phyloP scores from a whole-genome alignment of 768 basidiomycete species.

The Pholiota molesta region DNA sequence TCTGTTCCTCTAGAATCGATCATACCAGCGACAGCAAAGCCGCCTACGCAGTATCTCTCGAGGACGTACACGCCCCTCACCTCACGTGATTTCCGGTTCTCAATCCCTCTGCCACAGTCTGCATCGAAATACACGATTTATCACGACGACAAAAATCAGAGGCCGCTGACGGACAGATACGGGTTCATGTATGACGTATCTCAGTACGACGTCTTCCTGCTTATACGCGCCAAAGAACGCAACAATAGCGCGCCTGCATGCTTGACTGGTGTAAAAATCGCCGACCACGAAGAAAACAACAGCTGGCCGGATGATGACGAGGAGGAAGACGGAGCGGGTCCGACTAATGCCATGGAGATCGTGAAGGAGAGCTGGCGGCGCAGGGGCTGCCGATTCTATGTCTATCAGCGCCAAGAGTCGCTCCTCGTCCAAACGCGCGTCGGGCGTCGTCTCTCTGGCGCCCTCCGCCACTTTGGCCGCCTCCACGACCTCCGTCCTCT shows the following conservation, averaged over 20 bases:
- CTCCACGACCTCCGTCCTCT: slow-evolving; percentile 56
- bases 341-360: slow-evolving; percentile 42
- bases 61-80: slow-evolving; percentile 75
- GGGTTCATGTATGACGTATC: slow-evolving; percentile 91
- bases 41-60: slow-evolving; percentile 83
- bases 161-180: slow-evolving; percentile 80
- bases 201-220: slow-evolving; percentile 77
- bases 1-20: slow-evolving; percentile 82
- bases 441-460: slow-evolving; percentile 27
- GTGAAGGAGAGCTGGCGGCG: slow-evolving; percentile 40
- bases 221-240: slow-evolving; percentile 73
- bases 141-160: slow-evolving; percentile 52
- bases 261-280: slow-evolving; percentile 85
- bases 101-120: slow-evolving; percentile 59
- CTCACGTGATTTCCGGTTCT: slow-evolving; percentile 73
- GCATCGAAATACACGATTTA: slow-evolving; percentile 52
- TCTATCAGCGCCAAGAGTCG: slow-evolving; percentile 46
- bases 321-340: slow-evolving; percentile 27
- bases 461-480: slow-evolving; percentile 19
- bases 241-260: slow-evolving; percentile 80
- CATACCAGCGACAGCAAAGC: slow-evolving; percentile 77
- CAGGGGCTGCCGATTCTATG: slow-evolving; percentile 17
- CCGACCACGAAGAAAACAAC: slow-evolving; percentile 79
- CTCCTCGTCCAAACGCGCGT: slow-evolving; percentile 54
- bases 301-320: slow-evolving; percentile 71